Conservation (phyloP, 495 filamentous ascomycete species). For the Poronia punctata region DNA sequence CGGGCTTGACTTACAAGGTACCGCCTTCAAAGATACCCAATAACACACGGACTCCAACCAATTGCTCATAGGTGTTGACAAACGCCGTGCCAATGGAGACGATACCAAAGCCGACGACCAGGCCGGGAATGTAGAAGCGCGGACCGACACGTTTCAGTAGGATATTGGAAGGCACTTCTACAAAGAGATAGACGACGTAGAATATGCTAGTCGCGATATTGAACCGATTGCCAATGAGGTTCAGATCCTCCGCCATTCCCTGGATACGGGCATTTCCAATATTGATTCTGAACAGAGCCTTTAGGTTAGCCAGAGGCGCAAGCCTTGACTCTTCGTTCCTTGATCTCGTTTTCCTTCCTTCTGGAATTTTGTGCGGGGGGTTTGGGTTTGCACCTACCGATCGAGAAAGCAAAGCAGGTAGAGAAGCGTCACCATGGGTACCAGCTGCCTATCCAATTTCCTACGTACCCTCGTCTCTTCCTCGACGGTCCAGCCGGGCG, state of each 20-base stretch:
- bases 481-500: constrained; percentile 34
- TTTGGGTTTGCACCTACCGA: constrained; percentile 30
- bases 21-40: constrained; percentile 48
- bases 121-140: constrained; percentile 55
- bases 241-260: constrained; percentile 47
- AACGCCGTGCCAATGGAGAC: constrained; percentile 41
- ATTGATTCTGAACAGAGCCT: constrained; percentile 47
- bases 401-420: constrained; percentile 48
- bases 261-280: constrained; percentile 60
- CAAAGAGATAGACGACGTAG: constrained; percentile 62
- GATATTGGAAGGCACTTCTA: constrained; percentile 61
- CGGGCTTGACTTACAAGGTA: constrained; percentile 40
- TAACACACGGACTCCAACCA: constrained; percentile 35
- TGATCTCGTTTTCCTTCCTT: too few relatives aligned
- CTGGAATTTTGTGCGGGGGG: too few relatives aligned
- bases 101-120: constrained; percentile 44
- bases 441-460: constrained; percentile 45
- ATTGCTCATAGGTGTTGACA: constrained; percentile 33
- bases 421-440: constrained; percentile 47
- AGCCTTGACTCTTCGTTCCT: not conserved
- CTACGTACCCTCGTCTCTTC: constrained; percentile 45
- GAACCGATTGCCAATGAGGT: constrained; percentile 46
- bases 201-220: constrained; percentile 54
- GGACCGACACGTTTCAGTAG: constrained; percentile 54
- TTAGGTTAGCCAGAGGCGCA: constrained; percentile 12